Evolutionary conservation across 2,329 filamentous ascomycete species (phyloP).

Genomic region (Ascochyta pisi): DNA sequence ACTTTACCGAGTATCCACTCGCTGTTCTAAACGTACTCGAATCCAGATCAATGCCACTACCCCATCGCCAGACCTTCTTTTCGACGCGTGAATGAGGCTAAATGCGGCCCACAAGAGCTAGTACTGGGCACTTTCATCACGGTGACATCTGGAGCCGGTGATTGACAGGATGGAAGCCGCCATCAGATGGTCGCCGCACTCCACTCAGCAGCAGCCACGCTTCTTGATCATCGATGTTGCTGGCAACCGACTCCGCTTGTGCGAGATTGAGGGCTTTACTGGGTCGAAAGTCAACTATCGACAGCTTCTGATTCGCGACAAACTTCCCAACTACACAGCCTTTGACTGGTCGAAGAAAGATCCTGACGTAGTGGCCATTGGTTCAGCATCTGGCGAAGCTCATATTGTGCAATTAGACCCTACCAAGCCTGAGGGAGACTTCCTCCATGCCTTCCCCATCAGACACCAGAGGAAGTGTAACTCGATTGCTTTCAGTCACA

Average conservation of each 20-base stretch:
- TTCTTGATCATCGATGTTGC: conserved; percentile 69
- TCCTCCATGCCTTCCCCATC: conserved; percentile 70
- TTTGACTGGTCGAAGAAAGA: conserved; percentile 70
- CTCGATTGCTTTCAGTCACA: conserved; percentile 79
- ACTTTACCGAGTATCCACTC: not conserved
- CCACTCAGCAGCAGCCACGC: conserved; percentile 58
- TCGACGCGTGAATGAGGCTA: not conserved
- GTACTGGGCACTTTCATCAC: not conserved
- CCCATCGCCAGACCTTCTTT: not conserved
- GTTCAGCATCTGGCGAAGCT: conserved; percentile 76
- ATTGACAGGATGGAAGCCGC: conserved; percentile 62
- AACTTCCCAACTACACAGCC: conserved; percentile 67
- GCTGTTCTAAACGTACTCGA: not conserved
- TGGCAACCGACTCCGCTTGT: conserved; percentile 65
- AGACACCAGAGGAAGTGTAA: conserved; percentile 81
- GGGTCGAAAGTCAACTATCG: conserved; percentile 58
- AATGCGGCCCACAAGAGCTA: conserved; percentile 17
- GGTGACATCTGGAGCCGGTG: conserved; percentile 2
- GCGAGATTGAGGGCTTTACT: conserved; percentile 54
- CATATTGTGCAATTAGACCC: conserved; percentile 77
- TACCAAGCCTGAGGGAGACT: conserved; percentile 52
- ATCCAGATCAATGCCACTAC: not conserved
- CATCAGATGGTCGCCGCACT: conserved; percentile 69
- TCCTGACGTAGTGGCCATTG: conserved; percentile 74
- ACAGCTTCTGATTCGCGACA: conserved; percentile 60